Evolutionary conservation across 2,329 filamentous ascomycete genomes (phyloP), one percentile per base, ranked within the genome.

Genomic region (Trichothecium roseum): DNA sequence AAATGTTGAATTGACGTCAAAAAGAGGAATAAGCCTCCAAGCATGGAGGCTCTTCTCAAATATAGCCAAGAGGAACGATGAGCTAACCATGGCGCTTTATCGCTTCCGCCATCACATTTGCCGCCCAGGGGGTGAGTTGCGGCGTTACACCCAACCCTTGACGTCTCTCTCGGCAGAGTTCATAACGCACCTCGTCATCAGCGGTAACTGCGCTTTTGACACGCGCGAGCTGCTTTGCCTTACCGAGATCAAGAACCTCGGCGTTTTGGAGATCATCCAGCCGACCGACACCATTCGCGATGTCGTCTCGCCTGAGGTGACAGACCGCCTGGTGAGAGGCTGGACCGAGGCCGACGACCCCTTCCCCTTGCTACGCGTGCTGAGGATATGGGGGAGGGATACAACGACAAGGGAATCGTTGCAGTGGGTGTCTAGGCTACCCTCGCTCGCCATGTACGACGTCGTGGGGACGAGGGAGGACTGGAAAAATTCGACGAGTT

Each of bases 311-410:
- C 60, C 61, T 6, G 49, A 52, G 3, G 44, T 70, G 5, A 64
- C 44, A 28, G 67, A 73, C 41, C 54, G 63, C 6, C 51, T 72
- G 3, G 37, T 72, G 15, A 55, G 60, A 24, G 60, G 60, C 16
- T 72, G 68, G 66, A 56, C 59, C 1, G 54, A 60, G 31, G 51
- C 51, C 26, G 42, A 52, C 1, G 45, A 56, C 8, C 56, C 66
- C 0, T 73, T 74, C 26, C 66, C 67, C 0, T 30, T 60, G 4
- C 54, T 73, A 29, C 56, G 68, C 4, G 49, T 72, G 13, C 46
- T 73, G 29, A 56, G 60, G 18, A 58, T 72, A 12, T 62, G 61
- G 60, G 60, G 64, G 1, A 50, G 60, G 22, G 45, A 58, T 16
- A 51, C 57, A 3, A 56, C 58, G 1, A 64, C 65, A 0, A 44